These are phyloP conservation scores for Magnolia sinica DNA, from an alignment of 164 flowering plant species.

Conservation along the genomic window DNA sequence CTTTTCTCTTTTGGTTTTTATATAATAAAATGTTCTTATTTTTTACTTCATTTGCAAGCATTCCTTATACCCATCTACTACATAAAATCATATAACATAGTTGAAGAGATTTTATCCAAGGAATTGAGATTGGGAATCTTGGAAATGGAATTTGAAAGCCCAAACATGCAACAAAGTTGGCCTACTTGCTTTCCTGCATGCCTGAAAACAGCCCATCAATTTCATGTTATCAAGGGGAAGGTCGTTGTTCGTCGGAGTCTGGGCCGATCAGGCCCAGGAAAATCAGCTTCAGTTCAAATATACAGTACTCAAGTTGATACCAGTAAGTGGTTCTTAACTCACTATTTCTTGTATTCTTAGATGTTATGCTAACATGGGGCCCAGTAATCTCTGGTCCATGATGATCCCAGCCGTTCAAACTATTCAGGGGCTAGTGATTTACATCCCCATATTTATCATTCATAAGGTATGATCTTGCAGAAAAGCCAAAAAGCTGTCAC, in stretches of 20 bases:
- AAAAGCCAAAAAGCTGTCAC: no score
- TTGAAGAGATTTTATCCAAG: neutral
- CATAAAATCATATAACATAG: neutral
- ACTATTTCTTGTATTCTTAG: no score
- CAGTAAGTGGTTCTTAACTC: constrained; percentile 25
- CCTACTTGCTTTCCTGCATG: constrained; percentile 7
- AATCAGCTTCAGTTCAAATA: constrained; percentile 35
- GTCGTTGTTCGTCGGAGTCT: constrained; percentile 12
- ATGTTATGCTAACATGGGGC: no score
- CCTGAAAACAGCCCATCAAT: neutral
- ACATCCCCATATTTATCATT: no score
- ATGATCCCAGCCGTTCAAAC: no score
- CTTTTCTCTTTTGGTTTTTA: neutral
- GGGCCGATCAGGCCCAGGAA: constrained; percentile 31
- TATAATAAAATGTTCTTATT: neutral
- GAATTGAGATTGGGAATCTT: neutral
- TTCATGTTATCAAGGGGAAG: constrained; percentile 13
- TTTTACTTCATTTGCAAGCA: constrained; percentile 22
- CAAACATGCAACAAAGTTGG: constrained; percentile 13
- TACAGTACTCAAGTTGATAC: constrained; percentile 34
- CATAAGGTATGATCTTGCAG: no score
- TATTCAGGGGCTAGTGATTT: no score
- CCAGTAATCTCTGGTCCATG: no score
- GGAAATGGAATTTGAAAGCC: neutral
- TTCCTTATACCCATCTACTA: constrained; percentile 4